phyloP scores from a whole-genome alignment of 805 yeast species.

The Candida namnaoensis region DNA sequence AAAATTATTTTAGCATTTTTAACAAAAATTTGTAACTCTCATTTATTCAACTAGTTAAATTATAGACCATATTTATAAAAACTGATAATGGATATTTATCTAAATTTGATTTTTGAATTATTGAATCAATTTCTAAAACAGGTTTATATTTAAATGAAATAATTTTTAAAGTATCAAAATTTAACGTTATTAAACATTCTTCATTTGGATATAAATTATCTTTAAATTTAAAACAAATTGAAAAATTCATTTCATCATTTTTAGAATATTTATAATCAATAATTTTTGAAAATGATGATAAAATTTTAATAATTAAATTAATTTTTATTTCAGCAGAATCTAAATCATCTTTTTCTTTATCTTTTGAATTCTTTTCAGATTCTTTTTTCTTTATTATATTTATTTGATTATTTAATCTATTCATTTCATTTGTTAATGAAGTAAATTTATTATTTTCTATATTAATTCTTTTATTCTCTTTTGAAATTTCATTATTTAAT shows the following conservation, averaged over 20 bases:
- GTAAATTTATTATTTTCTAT: neutral
- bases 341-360: slow-evolving; percentile 4
- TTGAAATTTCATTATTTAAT: slow-evolving; percentile 17
- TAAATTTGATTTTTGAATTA: neutral
- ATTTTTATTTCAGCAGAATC: slow-evolving; percentile 1
- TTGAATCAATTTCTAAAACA: no score
- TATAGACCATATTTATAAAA: no score
- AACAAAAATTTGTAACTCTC: no score
- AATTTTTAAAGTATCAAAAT: no score
- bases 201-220: neutral
- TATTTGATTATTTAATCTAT: neutral
- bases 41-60: no score
- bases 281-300: slow-evolving; percentile 5
- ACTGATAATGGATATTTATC: neutral
- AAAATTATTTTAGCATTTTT: no score
- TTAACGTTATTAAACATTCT: neutral
- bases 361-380: neutral
- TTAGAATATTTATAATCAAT: neutral
- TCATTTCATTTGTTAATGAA: neutral
- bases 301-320: slow-evolving; percentile 4
- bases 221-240: no score
- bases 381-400: no score
- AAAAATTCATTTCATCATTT: no score
- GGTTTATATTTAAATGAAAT: neutral
- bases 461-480: neutral